Base-by-base conservation (phyloP, 164 flowering plant genomes). In the Annona cherimola region DNA sequence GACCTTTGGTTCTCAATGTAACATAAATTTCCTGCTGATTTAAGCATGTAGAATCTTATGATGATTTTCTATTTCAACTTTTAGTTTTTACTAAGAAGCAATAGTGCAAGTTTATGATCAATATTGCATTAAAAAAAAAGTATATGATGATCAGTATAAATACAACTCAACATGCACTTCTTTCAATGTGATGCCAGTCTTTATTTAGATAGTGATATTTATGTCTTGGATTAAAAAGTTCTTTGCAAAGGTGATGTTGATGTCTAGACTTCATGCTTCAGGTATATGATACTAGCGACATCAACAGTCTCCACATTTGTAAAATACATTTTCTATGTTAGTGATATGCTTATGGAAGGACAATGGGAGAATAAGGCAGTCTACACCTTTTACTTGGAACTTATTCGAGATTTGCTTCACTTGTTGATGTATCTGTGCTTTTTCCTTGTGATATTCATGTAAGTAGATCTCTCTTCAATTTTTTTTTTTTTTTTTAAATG, bases 281-380 rank as follows among this genome's bases (percentile, higher is more conserved):
- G 99, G 87, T 96, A 93, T 77, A 86, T 90, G 98, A 96, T 96
- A 80, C 81, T 96, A 70, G 95, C 97, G n/a, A 93, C 98, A 63
- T 88, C 98, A 69, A 93, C 95, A 11, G 86, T 96, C 44, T 81
- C 98, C 44, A 93, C 88, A 20, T 90, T 92, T 86, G 86, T 93
- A 40, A 96, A 96, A 74, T 96, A 96, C 85, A 78, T 87, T 62
- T 96, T 96, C 80, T 90, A 90, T 78, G 91, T 96, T 3, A 86
- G 85, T 63, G 99, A 96, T 85, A 86, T 93, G 95, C 89, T 96
- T 54, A 96, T 96, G 99, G 99, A 96, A 75, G 99, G 99, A 45
- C 98, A 93, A 75, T 96, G 99, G 99, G 99, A 96, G 75, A 90
- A 73, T 71, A 96, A 93, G 76, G 89, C 98, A 43, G 94, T 93